A percentile compares a stretch with the other conserved stretches of the same genome.
Evolutionary conservation across 768 basidiomycete species (phyloP).

Genomic region (Cubamyces lactineus): DNA sequence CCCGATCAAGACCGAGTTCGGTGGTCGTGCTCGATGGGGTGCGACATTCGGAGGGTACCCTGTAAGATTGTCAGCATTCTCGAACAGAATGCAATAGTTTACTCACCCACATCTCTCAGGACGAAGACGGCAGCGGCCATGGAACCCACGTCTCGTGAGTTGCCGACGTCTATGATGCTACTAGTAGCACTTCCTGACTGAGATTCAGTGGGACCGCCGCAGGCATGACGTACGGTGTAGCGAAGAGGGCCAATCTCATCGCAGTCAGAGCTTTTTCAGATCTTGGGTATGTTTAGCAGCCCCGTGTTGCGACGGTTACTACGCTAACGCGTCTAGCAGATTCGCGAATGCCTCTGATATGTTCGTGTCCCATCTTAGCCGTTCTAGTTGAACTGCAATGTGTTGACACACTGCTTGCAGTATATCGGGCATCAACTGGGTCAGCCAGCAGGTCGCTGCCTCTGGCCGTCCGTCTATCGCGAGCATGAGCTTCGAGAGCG

Average conservation of each 20-base stretch:
- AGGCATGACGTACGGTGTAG: conserved; percentile 38
- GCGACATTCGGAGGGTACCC: conserved; percentile 38
- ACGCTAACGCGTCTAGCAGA: conserved; percentile 27
- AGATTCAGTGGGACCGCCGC: conserved; percentile 39
- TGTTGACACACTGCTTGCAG: conserved; percentile 3
- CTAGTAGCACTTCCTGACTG: not conserved
- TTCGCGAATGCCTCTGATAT: conserved; percentile 15
- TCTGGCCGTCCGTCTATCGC: conserved; percentile 26
- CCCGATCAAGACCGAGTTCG: conserved; percentile 40
- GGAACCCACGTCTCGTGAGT: conserved; percentile 42
- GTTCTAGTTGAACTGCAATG: not conserved
- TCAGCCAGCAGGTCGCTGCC: conserved; percentile 19
- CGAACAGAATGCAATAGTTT: not conserved
- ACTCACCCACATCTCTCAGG: not conserved
- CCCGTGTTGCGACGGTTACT: conserved; percentile 36
- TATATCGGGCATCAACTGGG: conserved; percentile 33
- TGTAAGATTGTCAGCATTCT: not conserved
- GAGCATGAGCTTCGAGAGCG: conserved; percentile 31
- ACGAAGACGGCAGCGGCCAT: conserved; percentile 45
- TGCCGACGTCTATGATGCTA: too few species aligned
- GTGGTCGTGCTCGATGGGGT: conserved; percentile 48
- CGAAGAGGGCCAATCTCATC: conserved; percentile 39
- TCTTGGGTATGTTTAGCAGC: conserved; percentile 31
- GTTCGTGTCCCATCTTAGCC: not conserved
- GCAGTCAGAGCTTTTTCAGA: conserved; percentile 48